These are phyloP conservation scores for Leucocoprinus sp. DNA, from an alignment of 768 basidiomycete genomes.

Conservation along the genomic window DNA sequence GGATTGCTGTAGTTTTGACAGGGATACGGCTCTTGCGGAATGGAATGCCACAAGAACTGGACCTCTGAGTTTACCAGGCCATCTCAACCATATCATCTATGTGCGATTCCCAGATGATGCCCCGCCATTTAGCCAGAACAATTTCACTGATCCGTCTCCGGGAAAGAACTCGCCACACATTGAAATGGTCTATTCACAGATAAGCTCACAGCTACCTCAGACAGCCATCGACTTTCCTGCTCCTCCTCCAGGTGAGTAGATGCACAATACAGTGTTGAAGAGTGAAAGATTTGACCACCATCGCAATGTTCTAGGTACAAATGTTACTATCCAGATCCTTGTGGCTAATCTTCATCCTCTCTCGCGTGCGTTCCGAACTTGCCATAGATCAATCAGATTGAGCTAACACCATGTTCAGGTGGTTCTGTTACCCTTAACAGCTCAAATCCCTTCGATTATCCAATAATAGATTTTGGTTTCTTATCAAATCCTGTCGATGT, in stretches of 20 bases:
- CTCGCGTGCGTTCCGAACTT: background rate
- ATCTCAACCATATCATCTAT: conserved; percentile 15
- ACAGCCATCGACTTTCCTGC: background rate
- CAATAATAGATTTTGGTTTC: conserved; percentile 31
- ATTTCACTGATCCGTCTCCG: conserved; percentile 10
- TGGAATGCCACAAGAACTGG: conserved; percentile 18
- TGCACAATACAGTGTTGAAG: background rate
- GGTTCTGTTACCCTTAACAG: conserved; percentile 24
- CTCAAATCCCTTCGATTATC: conserved; percentile 31
- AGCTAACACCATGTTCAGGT: background rate
- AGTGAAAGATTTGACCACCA: background rate
- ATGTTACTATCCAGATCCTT: background rate
- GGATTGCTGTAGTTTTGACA: conserved; percentile 3
- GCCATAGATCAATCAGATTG: background rate
- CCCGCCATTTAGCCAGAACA: conserved; percentile 4
- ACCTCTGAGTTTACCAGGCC: conserved; percentile 13
- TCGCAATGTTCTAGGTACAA: background rate
- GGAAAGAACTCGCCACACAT: conserved; percentile 7
- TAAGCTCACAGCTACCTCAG: background rate
- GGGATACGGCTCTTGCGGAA: conserved; percentile 2
- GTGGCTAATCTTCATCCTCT: background rate
- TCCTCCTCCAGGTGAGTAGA: background rate
- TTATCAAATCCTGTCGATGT: conserved; percentile 19
- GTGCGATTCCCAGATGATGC: conserved; percentile 14
- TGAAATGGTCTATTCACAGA: background rate